These are phyloP conservation scores for Chlorella sorokiniana DNA, from an alignment of 139 green algal genomes.

Conservation along the genomic window DNA sequence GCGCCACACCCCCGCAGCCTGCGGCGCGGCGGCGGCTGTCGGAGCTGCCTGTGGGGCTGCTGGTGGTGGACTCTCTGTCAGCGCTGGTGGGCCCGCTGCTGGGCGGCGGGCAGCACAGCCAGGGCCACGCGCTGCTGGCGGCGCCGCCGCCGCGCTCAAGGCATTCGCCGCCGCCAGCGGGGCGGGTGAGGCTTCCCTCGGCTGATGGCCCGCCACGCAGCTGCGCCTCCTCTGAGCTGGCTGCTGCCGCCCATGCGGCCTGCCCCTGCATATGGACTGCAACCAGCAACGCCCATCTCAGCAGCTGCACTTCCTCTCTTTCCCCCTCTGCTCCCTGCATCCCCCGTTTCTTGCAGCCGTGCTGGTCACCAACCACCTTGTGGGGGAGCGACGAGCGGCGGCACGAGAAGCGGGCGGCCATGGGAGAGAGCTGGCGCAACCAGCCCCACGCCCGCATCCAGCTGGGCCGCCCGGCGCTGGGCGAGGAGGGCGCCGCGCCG, in stretches of 20 bases:
- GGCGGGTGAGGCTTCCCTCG: background rate
- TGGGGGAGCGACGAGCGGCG: conserved; percentile 34
- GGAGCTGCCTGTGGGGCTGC: background rate
- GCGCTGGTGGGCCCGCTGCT: conserved; percentile 30
- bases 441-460: conserved; percentile 35
- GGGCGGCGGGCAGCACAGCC: conserved; percentile 26
- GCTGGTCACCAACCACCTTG: conserved; percentile 41
- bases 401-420: conserved; percentile 34
- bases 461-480: background rate
- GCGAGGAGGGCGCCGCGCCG: background rate
- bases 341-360: conserved; percentile 7
- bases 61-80: conserved; percentile 40
- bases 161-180: background rate
- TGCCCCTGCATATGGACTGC: too few species aligned
- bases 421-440: conserved; percentile 44
- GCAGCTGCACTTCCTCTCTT: background rate
- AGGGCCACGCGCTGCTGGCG: conserved; percentile 42
- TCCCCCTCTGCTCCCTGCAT: background rate
- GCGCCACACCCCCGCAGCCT: too few species aligned
- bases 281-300: too few species aligned
- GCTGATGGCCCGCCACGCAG: too few species aligned
- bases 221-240: background rate
- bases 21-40: background rate
- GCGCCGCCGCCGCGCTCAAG: conserved; percentile 8
- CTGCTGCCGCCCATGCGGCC: too few species aligned